Base-by-base conservation (phyloP, 1,139 yeast genomes). In the Lodderomyces pseudojiufengensis region DNA sequence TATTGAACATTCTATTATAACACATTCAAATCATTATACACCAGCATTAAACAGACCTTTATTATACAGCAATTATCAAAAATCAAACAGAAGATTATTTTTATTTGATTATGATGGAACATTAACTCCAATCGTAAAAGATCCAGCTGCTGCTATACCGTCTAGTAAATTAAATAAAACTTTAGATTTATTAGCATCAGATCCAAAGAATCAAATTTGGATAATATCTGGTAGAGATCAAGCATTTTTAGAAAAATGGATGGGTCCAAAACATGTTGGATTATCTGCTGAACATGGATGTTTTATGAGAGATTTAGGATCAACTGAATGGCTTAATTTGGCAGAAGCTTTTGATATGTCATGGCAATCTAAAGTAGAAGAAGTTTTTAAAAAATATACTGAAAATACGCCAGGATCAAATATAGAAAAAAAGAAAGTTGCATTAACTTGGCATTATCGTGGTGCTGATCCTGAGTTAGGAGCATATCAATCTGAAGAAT, bases 141-240 rank as follows among this genome's bases (percentile, higher is more conserved):
- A 92, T 50, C 99, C 99, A 1, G 88, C 94, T n/a, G 97, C 98
- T 0, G 98, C 98, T 1, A 84, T 92, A 33, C 99, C 99, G 2
- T 80, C 95, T 1, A 79, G 82, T 8, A 73, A 84, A 47, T 67
- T 92, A 35, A 72, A 78, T 43, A 61, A 67, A 11, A 77, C 84
- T 7, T 62, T 94, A 41, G 70, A 74, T 27, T 63, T 69, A 23
- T 68, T 94, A 38, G 68, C 84, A 2, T 69, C 70, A 3, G 97
- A 92, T 55, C 92, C 94, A 3, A 71, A 72, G 43, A 94, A 94
- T 59, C 82, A 79, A 53, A 83, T 94, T 31, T 94, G 98, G 98
- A 78, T 94, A 42, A 90, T 94, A 42, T 84, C 95, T 29, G 99
- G 99, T 5, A 79, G 99, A 48, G 99, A 94, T 57, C 95, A 85